Conservation (phyloP, 2,329 filamentous ascomycete genomes). For the Cordyceps tenuipes region DNA sequence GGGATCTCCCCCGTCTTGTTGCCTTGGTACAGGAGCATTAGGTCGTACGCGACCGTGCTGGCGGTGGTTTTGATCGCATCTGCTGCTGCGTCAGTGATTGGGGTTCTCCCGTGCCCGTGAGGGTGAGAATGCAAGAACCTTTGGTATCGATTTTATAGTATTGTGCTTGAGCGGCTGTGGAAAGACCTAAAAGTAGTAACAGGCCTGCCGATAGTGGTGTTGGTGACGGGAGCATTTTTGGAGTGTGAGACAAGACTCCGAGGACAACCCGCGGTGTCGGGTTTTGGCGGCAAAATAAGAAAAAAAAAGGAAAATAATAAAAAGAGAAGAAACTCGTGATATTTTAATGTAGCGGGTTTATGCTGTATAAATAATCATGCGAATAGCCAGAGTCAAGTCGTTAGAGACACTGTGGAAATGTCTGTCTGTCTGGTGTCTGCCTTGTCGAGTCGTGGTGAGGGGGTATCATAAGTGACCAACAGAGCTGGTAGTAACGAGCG, state of each 20-base stretch:
- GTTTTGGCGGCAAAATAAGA: background rate
- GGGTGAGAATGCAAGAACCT: no score
- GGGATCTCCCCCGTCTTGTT: constrained; percentile 36
- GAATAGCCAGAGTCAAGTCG: background rate
- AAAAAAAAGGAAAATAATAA: no score
- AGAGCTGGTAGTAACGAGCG: background rate
- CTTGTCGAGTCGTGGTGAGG: no score
- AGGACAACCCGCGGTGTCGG: background rate
- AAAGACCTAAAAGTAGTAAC: background rate
- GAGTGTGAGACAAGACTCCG: background rate
- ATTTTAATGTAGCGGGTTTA: no score
- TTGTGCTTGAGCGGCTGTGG: background rate
- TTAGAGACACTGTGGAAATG: background rate
- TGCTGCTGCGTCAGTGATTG: constrained; percentile 15
- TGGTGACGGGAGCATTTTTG: background rate
- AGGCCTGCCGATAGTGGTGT: background rate
- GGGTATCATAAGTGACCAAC: no score
- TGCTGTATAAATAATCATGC: background rate
- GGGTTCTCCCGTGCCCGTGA: no score
- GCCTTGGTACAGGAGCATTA: constrained; percentile 37
- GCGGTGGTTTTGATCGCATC: constrained; percentile 33
- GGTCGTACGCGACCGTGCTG: constrained; percentile 32
- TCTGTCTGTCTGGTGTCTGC: no score
- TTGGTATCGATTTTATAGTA: constrained; percentile 12
- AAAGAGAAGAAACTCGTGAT: background rate